A percentile compares a stretch with the other conserved stretches of the same genome.
Conservation (phyloP, 164 flowering plant species). For the Pachysandra terminalis region DNA sequence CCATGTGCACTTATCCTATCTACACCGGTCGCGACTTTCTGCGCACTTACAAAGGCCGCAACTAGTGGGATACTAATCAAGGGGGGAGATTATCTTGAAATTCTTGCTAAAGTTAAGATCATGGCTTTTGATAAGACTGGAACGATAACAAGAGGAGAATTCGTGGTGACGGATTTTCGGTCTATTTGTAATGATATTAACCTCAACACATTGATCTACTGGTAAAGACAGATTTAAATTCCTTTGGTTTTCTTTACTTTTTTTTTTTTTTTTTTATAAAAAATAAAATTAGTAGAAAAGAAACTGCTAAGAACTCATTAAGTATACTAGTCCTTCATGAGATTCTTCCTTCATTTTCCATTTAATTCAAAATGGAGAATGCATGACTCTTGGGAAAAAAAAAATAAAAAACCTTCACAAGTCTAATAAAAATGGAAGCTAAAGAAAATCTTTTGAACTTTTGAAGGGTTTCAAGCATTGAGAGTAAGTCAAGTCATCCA, state of each 20-base stretch:
- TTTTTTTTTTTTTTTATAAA: not conserved
- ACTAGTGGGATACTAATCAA: slow-evolving; percentile 70
- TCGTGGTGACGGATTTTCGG: slow-evolving; percentile 48
- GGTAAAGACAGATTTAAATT: slow-evolving; percentile 37
- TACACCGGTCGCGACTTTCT: slow-evolving; percentile 86
- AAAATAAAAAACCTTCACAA: no score
- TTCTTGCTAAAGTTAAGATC: slow-evolving; percentile 55
- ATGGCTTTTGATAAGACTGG: slow-evolving; percentile 95
- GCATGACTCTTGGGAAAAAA: no score
- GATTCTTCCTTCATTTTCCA: no score
- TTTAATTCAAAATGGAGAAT: no score
- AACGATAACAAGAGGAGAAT: slow-evolving; percentile 86
- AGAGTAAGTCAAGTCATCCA: slow-evolving; percentile 95
- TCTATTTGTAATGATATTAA: slow-evolving; percentile 36
- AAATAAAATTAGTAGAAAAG: not conserved
- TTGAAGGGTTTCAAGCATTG: slow-evolving; percentile 90
- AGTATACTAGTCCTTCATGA: no score
- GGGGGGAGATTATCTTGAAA: slow-evolving; percentile 83
- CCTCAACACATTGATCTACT: slow-evolving; percentile 53
- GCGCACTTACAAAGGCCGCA: slow-evolving; percentile 85
- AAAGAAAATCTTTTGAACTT: not conserved
- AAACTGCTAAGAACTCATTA: no score
- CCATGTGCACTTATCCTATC: slow-evolving; percentile 94
- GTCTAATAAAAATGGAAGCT: not conserved
- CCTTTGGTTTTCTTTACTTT: not conserved